These are phyloP conservation scores for Chaetothyriales sp. DNA, from an alignment of 2,329 filamentous ascomycete genomes.

Conservation along the genomic window DNA sequence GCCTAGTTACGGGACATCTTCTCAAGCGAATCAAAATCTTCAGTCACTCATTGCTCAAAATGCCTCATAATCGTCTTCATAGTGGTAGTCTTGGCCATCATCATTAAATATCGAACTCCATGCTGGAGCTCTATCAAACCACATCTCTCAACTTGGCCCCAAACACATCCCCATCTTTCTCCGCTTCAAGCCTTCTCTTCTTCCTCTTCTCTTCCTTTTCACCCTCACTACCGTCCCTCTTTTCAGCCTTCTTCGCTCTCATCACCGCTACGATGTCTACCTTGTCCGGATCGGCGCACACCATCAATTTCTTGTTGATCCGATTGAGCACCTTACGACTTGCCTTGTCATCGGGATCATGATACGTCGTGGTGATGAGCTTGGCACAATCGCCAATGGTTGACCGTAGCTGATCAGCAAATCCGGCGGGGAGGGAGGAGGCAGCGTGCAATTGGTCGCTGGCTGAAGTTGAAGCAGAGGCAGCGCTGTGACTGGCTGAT, in stretches of 20 bases:
- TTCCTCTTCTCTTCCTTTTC: constrained; percentile 22
- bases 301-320: constrained; percentile 37
- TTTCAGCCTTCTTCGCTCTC: constrained; percentile 23
- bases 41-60: neutral
- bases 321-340: constrained; percentile 31
- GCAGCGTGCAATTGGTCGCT: neutral
- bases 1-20: too few relatives aligned
- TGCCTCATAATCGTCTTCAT: neutral
- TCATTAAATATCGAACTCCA: neutral
- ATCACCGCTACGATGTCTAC: constrained; percentile 26
- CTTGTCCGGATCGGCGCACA: constrained; percentile 37
- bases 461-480: constrained; percentile 5
- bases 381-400: constrained; percentile 27
- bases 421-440: neutral
- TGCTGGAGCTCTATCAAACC: neutral
- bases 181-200: constrained; percentile 21
- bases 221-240: constrained; percentile 23
- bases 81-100: neutral
- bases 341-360: constrained; percentile 24
- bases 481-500: neutral
- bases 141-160: constrained; percentile 18
- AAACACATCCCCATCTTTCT: constrained; percentile 23
- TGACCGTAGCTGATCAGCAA: constrained; percentile 18
- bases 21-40: neutral
- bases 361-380: constrained; percentile 28